Conservation (phyloP, 768 basidiomycete genomes). For the Tephrocybe sp. region DNA sequence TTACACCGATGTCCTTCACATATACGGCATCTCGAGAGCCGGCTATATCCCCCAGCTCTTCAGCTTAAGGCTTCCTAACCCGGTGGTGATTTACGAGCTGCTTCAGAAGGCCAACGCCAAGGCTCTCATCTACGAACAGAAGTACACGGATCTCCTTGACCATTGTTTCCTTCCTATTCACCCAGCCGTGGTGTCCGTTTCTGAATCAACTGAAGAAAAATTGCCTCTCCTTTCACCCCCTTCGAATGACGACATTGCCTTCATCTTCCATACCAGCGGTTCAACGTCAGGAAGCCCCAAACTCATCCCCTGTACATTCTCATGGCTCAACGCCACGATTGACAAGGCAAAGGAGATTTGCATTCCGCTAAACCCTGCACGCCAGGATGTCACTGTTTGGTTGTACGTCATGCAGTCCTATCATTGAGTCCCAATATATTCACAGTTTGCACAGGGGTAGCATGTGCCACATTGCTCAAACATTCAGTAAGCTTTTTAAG, state of each 20-base stretch:
- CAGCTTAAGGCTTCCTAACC: conserved; percentile 55
- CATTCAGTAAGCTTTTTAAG: conserved; percentile 54
- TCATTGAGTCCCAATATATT: conserved; percentile 1
- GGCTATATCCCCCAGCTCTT: conserved; percentile 69
- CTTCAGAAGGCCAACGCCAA: conserved; percentile 50
- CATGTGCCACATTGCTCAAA: conserved; percentile 82
- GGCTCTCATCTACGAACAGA: conserved; percentile 53
- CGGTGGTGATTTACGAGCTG: conserved; percentile 60
- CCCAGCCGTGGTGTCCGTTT: conserved; percentile 28
- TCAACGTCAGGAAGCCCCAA: conserved; percentile 67
- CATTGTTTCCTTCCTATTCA: conserved; percentile 42
- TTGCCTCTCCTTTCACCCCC: conserved; percentile 37
- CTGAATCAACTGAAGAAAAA: conserved; percentile 23
- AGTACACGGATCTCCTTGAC: conserved; percentile 34
- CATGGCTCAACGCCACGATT: conserved; percentile 49
- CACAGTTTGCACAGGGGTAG: conserved; percentile 53
- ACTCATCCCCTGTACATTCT: conserved; percentile 54
- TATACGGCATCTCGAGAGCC: conserved; percentile 63
- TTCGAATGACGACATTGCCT: conserved; percentile 29
- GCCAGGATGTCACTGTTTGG: conserved; percentile 54
- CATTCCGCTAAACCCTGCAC: conserved; percentile 34
- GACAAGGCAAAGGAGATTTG: conserved; percentile 44
- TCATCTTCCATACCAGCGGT: conserved; percentile 68
- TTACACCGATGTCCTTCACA: conserved; percentile 58
- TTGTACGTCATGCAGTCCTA: conserved; percentile 41